Evolutionary conservation across 345 rosid genomes (phyloP).

Genomic region (Pugionium dolabratum): DNA sequence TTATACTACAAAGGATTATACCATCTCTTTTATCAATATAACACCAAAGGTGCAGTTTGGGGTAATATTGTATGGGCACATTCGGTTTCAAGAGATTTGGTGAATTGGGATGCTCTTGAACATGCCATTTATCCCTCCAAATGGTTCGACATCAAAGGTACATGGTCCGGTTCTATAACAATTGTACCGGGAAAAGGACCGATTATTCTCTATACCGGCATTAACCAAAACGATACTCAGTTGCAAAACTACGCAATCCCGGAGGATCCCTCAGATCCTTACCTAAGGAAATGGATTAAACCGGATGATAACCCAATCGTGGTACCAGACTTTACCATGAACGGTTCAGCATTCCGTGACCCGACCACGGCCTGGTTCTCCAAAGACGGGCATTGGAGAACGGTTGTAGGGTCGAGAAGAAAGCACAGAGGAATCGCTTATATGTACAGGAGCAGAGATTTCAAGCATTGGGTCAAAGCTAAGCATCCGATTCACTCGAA

Average conservation of each 20-base stretch:
- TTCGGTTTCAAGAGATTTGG: slow-evolving; percentile 78
- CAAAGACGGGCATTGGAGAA: slow-evolving; percentile 61
- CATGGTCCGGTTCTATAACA: slow-evolving; percentile 96
- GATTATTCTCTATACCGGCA: slow-evolving; percentile 71
- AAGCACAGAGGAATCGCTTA: slow-evolving; percentile 61
- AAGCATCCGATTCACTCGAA: slow-evolving; percentile 65
- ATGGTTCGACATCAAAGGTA: slow-evolving; percentile 67
- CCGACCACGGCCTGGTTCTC: slow-evolving; percentile 85
- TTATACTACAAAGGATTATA: slow-evolving; percentile 76
- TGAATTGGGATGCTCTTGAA: slow-evolving; percentile 75
- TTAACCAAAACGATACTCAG: slow-evolving; percentile 51
- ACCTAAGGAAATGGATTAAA: slow-evolving; percentile 73
- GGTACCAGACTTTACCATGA: slow-evolving; percentile 49
- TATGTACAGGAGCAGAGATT: slow-evolving; percentile 68
- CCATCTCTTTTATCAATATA: slow-evolving; percentile 89
- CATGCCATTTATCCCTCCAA: slow-evolving; percentile 69
- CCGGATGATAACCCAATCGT: slow-evolving; percentile 71
- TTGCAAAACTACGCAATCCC: slow-evolving; percentile 80
- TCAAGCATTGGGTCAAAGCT: slow-evolving; percentile 63
- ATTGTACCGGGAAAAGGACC: slow-evolving; percentile 63
- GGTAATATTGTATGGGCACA: slow-evolving; percentile 98
- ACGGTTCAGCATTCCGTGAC: slow-evolving; percentile 81
- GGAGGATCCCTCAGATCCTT: slow-evolving; percentile 65
- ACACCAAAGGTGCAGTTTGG: slow-evolving; percentile 87
- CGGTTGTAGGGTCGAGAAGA: slow-evolving; percentile 54